Conservation (phyloP, 129 eudicot genomes). For the Dittrichia graveolens region DNA sequence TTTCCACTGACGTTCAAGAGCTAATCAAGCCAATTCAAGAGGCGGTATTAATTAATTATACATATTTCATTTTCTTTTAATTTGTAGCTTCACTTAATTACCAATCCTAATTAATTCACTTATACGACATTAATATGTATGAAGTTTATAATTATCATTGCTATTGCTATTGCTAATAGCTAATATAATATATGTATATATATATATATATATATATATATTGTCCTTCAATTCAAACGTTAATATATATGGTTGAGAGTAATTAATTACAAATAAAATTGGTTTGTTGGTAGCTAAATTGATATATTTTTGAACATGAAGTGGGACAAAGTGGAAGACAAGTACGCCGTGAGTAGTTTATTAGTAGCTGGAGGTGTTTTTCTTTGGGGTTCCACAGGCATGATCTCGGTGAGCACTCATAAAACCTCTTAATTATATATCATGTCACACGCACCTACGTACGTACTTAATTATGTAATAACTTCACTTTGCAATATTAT, state of each 20-base stretch:
- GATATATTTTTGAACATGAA: constrained; percentile 6
- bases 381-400: constrained; percentile 72
- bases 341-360: constrained; percentile 86
- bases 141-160: no score
- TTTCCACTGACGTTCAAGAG: constrained; percentile 59
- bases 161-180: no score
- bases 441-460: no score
- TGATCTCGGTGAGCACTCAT: constrained; percentile 61
- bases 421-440: neutral
- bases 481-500: no score
- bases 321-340: constrained; percentile 98
- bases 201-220: no score
- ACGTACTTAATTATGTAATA: no score
- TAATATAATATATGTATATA: no score
- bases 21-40: constrained; percentile 69
- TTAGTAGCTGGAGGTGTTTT: constrained; percentile 69
- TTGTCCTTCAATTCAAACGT: neutral
- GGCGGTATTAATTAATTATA: constrained; percentile 42
- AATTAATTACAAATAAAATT: constrained; percentile 3
- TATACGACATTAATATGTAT: no score
- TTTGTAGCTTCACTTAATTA: neutral
- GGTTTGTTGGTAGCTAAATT: neutral
- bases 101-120: no score
- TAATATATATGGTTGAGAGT: no score
- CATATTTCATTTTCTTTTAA: neutral